These are phyloP conservation scores for Syncephalastrum racemosum DNA, from an alignment of 371 early-diverging fungal genomes.

Conservation along the genomic window DNA sequence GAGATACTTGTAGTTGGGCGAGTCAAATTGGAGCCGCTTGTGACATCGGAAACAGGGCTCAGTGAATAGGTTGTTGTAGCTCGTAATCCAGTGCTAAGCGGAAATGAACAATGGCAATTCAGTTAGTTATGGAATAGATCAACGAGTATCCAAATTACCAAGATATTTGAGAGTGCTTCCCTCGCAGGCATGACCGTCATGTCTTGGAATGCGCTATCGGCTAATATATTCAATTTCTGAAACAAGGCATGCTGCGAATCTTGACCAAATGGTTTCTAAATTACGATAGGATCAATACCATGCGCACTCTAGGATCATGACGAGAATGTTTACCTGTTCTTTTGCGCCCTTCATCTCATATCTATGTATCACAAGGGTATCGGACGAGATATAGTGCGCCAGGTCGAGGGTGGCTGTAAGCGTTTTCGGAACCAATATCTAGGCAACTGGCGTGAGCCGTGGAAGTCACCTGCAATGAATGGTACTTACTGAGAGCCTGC, in stretches of 20 bases:
- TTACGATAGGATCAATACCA: neutral
- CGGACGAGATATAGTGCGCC: slow-evolving; percentile 28
- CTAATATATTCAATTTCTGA: slow-evolving; percentile 36
- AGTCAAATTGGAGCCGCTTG: slow-evolving; percentile 42
- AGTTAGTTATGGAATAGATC: neutral
- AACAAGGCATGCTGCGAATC: slow-evolving; percentile 39
- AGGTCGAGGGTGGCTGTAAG: slow-evolving; percentile 31
- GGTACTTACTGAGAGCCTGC: slow-evolving; percentile 29
- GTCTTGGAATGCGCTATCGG: slow-evolving; percentile 37
- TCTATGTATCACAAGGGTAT: slow-evolving; percentile 35
- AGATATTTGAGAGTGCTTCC: slow-evolving; percentile 30
- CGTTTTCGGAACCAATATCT: slow-evolving; percentile 33
- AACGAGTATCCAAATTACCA: slow-evolving; percentile 19
- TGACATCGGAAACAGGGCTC: slow-evolving; percentile 45
- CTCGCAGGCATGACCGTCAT: slow-evolving; percentile 32
- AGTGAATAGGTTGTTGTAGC: slow-evolving; percentile 38
- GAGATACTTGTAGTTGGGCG: slow-evolving; percentile 41
- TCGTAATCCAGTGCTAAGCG: slow-evolving; percentile 40
- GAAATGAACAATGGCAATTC: neutral
- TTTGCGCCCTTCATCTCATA: slow-evolving; percentile 38
- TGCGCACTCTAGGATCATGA: neutral
- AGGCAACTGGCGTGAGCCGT: neutral
- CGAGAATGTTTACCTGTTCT: slow-evolving; percentile 29
- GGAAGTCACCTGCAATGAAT: too few relatives aligned
- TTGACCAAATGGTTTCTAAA: slow-evolving; percentile 25